Percentiles rank a stretch among this genome's conserved stretches.
These are phyloP conservation scores for Salvia miltiorrhiza DNA, from an alignment of 257 asterid genomes.

Conservation along the genomic window DNA sequence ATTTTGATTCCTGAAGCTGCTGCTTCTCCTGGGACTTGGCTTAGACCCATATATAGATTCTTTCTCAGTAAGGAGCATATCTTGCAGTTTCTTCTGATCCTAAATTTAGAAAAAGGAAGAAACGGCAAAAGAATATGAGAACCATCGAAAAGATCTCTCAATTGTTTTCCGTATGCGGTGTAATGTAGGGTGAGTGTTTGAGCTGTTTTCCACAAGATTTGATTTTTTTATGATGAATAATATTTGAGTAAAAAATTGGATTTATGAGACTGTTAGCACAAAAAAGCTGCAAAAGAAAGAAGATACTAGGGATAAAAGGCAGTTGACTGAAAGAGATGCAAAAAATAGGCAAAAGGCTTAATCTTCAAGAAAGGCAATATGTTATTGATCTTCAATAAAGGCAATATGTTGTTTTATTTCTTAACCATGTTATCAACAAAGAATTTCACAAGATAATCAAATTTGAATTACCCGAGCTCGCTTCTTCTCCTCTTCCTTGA, in stretches of 20 bases:
- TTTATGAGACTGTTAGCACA: no score
- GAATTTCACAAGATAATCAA: slow-evolving; percentile 2
- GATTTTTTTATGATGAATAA: background rate
- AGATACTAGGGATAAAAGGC: no score
- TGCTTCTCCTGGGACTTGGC: slow-evolving; percentile 87
- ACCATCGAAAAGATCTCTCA: background rate
- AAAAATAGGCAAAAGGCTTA: no score
- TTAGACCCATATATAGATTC: slow-evolving; percentile 83
- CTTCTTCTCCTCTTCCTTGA: slow-evolving; percentile 81
- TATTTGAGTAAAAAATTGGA: no score
- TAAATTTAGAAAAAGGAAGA: slow-evolving; percentile 21
- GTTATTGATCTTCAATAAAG: no score
- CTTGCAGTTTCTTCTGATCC: slow-evolving; percentile 92
- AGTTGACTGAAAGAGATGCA: no score
- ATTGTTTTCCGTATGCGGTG: no score
- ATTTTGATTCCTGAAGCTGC: slow-evolving; percentile 57
- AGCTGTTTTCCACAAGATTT: background rate
- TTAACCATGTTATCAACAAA: background rate
- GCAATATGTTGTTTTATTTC: no score
- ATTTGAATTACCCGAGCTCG: slow-evolving; percentile 63
- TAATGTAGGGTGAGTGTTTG: background rate
- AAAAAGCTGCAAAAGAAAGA: no score
- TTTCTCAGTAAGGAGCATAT: slow-evolving; percentile 80
- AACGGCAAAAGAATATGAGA: slow-evolving; percentile 13
- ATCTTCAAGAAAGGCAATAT: no score